A percentile compares a stretch with the other conserved stretches of the same genome.
phyloP scores from a whole-genome alignment of 768 basidiomycete genomes.

The Termitomyces eurrhizus region DNA sequence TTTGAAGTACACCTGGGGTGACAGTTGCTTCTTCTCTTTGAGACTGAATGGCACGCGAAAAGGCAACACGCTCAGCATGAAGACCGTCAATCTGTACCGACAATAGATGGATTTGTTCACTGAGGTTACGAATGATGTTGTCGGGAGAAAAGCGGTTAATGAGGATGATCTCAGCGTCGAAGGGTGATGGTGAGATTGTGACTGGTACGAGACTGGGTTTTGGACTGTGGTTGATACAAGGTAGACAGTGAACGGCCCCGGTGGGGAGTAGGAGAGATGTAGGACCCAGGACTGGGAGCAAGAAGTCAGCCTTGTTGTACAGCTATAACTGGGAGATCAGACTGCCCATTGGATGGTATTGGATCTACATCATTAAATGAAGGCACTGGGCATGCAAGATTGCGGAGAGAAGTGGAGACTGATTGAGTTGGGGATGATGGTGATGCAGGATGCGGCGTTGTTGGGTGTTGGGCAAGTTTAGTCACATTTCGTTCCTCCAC shows the following conservation, averaged over 20 bases:
- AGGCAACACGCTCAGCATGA: conserved; percentile 24
- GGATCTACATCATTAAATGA: no score
- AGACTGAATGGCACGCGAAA: conserved; percentile 13
- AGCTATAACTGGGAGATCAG: neutral
- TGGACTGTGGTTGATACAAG: no score
- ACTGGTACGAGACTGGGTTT: no score
- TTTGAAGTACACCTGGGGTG: neutral
- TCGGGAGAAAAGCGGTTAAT: no score
- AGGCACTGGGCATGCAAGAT: neutral
- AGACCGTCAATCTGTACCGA: conserved; percentile 28
- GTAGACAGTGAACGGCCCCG: no score
- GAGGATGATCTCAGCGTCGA: no score
- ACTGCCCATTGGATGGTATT: neutral
- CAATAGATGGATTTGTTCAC: conserved; percentile 28
- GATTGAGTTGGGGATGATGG: neutral
- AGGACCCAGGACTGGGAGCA: no score
- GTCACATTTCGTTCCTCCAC: conserved; percentile 2
- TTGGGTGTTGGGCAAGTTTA: neutral
- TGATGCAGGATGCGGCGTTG: neutral
- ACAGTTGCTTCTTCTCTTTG: conserved; percentile 3
- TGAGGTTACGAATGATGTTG: conserved; percentile 16
- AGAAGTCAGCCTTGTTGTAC: neutral
- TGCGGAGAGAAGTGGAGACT: no score
- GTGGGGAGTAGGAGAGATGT: no score
- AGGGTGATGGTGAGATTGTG: no score